These are phyloP conservation scores for Pleurozium schreberi DNA, from an alignment of 225 moss, liverwort and hornwort genomes.

Conservation along the genomic window DNA sequence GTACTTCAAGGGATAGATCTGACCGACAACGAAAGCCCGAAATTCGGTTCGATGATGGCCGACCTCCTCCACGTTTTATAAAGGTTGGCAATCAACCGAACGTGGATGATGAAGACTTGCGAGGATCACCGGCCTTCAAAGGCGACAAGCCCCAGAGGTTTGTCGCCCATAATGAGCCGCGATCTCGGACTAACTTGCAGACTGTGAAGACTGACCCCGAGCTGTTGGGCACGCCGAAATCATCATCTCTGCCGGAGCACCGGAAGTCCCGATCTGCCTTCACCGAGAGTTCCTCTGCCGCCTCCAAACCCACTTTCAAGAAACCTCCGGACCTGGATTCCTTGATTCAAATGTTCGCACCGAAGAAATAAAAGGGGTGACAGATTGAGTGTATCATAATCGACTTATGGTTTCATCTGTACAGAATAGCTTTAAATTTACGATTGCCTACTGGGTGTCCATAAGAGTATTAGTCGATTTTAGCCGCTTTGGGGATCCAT, in stretches of 20 bases:
- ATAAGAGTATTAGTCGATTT: background rate
- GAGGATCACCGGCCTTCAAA: background rate
- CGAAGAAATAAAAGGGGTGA: background rate
- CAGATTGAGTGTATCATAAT: conserved; percentile 14
- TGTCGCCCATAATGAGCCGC: background rate
- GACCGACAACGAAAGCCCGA: conserved; percentile 3
- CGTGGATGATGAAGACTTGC: background rate
- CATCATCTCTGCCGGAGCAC: background rate
- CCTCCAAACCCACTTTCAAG: background rate
- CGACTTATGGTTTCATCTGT: background rate
- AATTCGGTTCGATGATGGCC: background rate
- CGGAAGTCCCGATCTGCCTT: conserved; percentile 5
- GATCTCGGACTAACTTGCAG: background rate
- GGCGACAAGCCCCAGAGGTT: conserved; percentile 1
- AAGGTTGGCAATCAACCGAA: background rate
- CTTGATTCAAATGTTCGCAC: conserved; percentile 11
- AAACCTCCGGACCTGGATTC: conserved; percentile 20
- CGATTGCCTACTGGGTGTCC: background rate
- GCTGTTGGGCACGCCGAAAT: background rate
- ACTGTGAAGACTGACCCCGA: conserved; percentile 16
- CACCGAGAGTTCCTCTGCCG: background rate
- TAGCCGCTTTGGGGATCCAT: background rate
- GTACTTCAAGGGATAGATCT: background rate
- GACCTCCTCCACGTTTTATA: conserved; percentile 12
- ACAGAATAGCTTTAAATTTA: background rate